Evolutionary conservation across 106 monocot genomes (phyloP).

Genomic region (Apostasia ramifera): DNA sequence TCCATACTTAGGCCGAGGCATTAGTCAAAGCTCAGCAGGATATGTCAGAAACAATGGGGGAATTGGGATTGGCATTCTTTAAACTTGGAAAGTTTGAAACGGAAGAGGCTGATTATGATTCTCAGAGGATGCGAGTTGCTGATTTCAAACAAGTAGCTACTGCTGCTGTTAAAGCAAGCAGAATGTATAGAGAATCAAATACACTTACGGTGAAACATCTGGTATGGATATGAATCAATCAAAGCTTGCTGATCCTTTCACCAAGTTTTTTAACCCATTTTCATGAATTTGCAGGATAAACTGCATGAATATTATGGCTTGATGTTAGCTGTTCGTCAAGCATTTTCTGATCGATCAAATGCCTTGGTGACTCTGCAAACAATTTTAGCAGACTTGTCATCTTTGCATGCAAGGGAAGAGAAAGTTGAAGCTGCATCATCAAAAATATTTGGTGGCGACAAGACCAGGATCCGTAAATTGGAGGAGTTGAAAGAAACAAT

Average conservation of each 20-base stretch:
- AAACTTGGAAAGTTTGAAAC: slow-evolving; percentile 90
- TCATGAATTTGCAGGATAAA: slow-evolving; percentile 47
- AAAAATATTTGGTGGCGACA: slow-evolving; percentile 65
- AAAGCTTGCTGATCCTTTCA: background rate
- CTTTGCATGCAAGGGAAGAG: slow-evolving; percentile 63
- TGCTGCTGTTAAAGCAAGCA: slow-evolving; percentile 74
- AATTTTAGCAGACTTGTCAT: slow-evolving; percentile 67
- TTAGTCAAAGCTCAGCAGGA: slow-evolving; percentile 85
- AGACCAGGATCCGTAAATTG: slow-evolving; percentile 44
- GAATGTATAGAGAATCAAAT: slow-evolving; percentile 71
- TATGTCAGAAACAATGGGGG: slow-evolving; percentile 79
- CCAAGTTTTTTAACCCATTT: background rate
- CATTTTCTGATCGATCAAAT: slow-evolving; percentile 80
- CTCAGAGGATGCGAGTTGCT: slow-evolving; percentile 68
- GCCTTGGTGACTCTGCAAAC: slow-evolving; percentile 77
- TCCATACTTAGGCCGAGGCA: slow-evolving; percentile 56
- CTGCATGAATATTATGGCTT: slow-evolving; percentile 86
- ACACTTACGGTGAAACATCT: slow-evolving; percentile 59
- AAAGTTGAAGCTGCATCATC: slow-evolving; percentile 74
- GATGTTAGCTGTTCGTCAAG: slow-evolving; percentile 75
- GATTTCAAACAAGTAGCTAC: slow-evolving; percentile 49
- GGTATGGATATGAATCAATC: slow-evolving; percentile 30
- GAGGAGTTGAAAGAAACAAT: slow-evolving; percentile 80
- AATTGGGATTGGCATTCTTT: slow-evolving; percentile 80
- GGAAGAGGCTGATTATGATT: slow-evolving; percentile 50